Evolutionary conservation across 2,329 filamentous ascomycete species (phyloP).

Genomic region (Colletotrichum sp.): DNA sequence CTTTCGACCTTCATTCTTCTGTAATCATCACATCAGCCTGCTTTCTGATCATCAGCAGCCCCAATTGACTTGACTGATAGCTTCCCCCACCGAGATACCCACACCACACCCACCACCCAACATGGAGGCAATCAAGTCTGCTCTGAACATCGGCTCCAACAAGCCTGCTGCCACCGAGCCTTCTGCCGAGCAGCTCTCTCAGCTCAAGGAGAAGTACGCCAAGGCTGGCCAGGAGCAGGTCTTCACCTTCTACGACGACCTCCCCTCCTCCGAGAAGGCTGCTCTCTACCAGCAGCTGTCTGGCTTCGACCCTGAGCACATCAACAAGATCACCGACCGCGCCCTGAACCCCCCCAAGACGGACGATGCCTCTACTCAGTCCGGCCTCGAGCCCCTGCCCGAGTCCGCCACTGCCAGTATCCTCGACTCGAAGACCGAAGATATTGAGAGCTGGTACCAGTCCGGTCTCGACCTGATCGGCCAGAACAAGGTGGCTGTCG

Average conservation of each 20-base stretch:
- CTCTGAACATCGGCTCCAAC: conserved; percentile 40
- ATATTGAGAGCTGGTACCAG: conserved; percentile 85
- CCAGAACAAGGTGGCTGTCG: conserved; percentile 79
- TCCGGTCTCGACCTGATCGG: conserved; percentile 80
- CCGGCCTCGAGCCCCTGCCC: conserved; percentile 82
- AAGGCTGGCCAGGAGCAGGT: conserved; percentile 81
- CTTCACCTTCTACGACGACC: conserved; percentile 82
- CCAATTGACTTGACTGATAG: background rate
- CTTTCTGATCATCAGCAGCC: background rate
- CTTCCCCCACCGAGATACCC: background rate
- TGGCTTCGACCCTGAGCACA: conserved; percentile 80
- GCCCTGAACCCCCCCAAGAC: conserved; percentile 79
- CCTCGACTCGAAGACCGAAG: conserved; percentile 80
- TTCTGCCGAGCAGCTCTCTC: conserved; percentile 67
- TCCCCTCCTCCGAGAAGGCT: conserved; percentile 75
- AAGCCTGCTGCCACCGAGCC: conserved; percentile 52
- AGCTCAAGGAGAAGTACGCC: conserved; percentile 74
- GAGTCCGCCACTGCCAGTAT: conserved; percentile 86
- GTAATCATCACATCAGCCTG: background rate
- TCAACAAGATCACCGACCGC: conserved; percentile 84
- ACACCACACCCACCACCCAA: conserved; percentile 17
- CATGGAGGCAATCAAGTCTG: conserved; percentile 50
- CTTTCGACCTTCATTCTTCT: background rate
- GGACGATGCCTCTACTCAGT: conserved; percentile 53
- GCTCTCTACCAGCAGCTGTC: conserved; percentile 81